phyloP scores from a whole-genome alignment of 208 protist genomes.

The Trypanosoma caninum region DNA sequence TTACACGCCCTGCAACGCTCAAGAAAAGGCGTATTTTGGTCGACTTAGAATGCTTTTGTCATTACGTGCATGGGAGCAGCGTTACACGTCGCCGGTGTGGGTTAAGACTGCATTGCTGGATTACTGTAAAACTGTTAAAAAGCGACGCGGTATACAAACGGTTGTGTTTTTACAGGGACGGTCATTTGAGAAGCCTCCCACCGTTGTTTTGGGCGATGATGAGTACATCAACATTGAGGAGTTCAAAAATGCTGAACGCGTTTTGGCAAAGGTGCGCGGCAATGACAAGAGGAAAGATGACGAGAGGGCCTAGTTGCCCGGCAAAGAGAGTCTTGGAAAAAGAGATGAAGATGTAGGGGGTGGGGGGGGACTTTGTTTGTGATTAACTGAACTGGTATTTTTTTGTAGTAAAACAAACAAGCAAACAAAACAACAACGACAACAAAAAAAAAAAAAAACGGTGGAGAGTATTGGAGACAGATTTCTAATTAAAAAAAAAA shows the following conservation, averaged over 20 bases:
- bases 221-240: constrained; percentile 41
- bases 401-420: too few relatives aligned
- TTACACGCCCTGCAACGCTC: constrained; percentile 48
- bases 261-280: not conserved
- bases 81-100: constrained; percentile 45
- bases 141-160: not conserved
- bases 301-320: too few relatives aligned
- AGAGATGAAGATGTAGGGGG: not conserved
- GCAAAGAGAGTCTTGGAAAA: not conserved
- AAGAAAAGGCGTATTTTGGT: constrained; percentile 30
- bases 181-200: constrained; percentile 19
- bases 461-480: too few relatives aligned
- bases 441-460: too few relatives aligned
- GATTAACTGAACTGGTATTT: too few relatives aligned
- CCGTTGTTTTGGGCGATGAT: constrained; percentile 25
- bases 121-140: not conserved
- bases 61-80: constrained; percentile 57
- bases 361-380: too few relatives aligned
- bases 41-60: constrained; percentile 36
- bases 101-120: constrained; percentile 15
- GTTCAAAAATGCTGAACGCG: constrained; percentile 10
- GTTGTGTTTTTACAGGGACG: constrained; percentile 5
- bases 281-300: not conserved
- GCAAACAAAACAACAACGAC: too few relatives aligned
- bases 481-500: too few relatives aligned